Base-by-base conservation (phyloP, 225 moss, liverwort and hornwort species). In the Antitrichia curtipendula region DNA sequence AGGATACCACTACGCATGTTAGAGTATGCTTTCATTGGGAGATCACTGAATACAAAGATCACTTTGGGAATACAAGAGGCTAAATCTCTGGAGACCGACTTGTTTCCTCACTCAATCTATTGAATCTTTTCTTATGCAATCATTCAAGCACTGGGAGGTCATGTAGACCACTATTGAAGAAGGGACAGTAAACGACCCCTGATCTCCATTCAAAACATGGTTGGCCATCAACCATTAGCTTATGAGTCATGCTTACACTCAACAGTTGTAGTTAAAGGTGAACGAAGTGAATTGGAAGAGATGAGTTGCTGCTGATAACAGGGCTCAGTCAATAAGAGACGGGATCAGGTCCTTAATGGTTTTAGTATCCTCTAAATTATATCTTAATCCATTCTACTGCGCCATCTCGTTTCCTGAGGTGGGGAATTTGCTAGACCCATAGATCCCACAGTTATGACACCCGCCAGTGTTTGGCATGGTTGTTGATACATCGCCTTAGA, bases 391-490 rank as follows among this genome's bases (percentile, higher is more conserved):
- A 60, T 52, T 61, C 84, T 49, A 80, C 56, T 80, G 66, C 47
- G 58, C 34, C 41, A 50, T 89, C 29, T 78, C 45, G 29, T 78
- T 81, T 57, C 71, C 86, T 31, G 43, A 81, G 74, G 70, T 62
- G 54, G 56, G 77, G 63, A 86, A 78, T 75, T 21, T 78, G 47
- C 79, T 78, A 86, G 78, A 32, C 66, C 10, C 47, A 75, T 87
- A 91, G 80, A 75, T 81, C 87, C 62, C 84, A 89, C 88, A 86
- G 72, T 83, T 49, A 50, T 83, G 83, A 72, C 88, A 83, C 91
- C 47, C 81, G 29, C 80, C 63, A 70, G 17, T 63, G 82, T 81
- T 83, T 89, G 59, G 73, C 59, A 50, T 80, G 80, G 86, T 85
- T 11, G 87, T 87, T 85, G 87, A 72, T 70, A 87, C 41, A 77